Conservation (phyloP, 2,329 filamentous ascomycete species). For the Fusarium pseudonygamai region DNA sequence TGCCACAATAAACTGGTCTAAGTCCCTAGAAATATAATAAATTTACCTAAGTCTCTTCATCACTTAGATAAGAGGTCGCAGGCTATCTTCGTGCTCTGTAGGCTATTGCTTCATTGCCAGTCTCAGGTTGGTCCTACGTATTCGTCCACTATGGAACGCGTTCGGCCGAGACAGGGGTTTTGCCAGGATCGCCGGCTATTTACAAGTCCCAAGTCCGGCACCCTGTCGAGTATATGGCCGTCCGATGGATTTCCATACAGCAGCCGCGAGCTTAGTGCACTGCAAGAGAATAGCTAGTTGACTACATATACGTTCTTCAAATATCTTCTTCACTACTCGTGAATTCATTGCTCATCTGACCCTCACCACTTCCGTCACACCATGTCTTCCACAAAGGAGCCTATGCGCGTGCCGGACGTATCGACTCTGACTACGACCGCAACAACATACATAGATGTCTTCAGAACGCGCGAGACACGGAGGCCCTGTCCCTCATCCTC, state of each 20-base stretch:
- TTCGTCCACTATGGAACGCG: rapidly evolving
- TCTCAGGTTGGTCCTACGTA: rapidly evolving
- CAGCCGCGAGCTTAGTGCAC: too few species aligned
- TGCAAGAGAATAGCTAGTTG: not conserved
- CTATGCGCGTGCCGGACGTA: rapidly evolving
- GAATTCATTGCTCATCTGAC: too few species aligned
- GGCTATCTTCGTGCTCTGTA: not conserved
- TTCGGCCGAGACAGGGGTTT: not conserved
- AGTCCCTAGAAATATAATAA: rapidly evolving
- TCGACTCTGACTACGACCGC: not conserved
- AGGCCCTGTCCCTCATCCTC: not conserved
- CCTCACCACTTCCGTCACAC: rapidly evolving
- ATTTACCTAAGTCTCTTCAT: not conserved
- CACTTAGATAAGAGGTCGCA: not conserved
- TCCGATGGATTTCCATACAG: not conserved
- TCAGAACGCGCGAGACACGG: not conserved
- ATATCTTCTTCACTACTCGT: too few species aligned
- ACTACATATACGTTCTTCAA: not conserved
- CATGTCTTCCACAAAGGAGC: not conserved
- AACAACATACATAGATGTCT: not conserved
- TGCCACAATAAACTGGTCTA: not conserved
- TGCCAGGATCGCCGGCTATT: not conserved
- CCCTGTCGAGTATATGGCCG: too few species aligned
- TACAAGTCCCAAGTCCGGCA: not conserved
- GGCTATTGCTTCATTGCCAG: not conserved